Base-by-base conservation (phyloP, 768 basidiomycete genomes). In the Hericium alpestre region DNA sequence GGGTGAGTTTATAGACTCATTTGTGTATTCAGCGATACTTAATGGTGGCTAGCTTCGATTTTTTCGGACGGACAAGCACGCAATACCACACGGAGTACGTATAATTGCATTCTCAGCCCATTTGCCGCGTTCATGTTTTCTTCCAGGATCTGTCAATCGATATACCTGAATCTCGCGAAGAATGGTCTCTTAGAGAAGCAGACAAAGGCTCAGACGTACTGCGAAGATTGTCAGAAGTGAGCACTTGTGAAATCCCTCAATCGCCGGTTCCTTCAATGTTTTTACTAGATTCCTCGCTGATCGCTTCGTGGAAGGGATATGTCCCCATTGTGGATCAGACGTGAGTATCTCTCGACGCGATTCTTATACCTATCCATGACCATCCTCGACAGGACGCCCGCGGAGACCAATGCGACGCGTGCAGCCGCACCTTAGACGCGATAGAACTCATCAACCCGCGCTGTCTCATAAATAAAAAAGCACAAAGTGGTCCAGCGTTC, bases 371-470 rank as follows among this genome's bases (percentile, higher is more conserved):
- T 20, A 11, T 49, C 5, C 16, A 4, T 39, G 53, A 41, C n/a
- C 43, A 6, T 18, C 22, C 43, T 32, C 4, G 18, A 25, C 56
- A 92, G 87, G 96, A 97, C 65, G 96, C 95, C 38, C 88, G 96
- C 38, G 96, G 96, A 8, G 96, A 99, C 69, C 96, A 99, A 74
- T 99, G 96, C 70, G 96, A 99, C 70, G 77, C 83, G 55, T 99
- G 96, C 69, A 84, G 86, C 48, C 80, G 90, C 55, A 97, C 96
- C 2, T 80, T 96, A 47, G 92, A 97, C 61, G 92, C 96, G 2
- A 81, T 94, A 58, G 93, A 96, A 64, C 80, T 99, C 55, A 78
- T 97, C 70, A 86, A 92, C 63, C 96, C 96, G n/a, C 84, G 93
- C 46, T 99, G 96, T 68, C 82, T 93, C 55, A 78, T 96, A 56